Conservation (phyloP, 202 grass and related monocot species). For the Tripidium arundinaceum region DNA sequence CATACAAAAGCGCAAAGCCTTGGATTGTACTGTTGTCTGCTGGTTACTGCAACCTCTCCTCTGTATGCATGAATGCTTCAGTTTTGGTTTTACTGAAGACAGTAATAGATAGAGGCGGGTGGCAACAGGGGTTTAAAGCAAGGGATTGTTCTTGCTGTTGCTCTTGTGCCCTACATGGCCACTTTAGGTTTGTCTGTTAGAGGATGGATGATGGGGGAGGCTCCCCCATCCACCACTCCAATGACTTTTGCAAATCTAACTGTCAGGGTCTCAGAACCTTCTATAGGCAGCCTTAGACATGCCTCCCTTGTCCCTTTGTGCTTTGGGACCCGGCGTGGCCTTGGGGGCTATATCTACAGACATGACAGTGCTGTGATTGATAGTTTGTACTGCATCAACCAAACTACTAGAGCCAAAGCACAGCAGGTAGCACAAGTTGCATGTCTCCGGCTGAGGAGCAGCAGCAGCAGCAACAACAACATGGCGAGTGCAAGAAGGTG, state of each 20-base stretch:
- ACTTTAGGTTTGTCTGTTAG: constrained; percentile 38
- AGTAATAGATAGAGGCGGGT: constrained; percentile 22
- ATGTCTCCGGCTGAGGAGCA: constrained; percentile 41
- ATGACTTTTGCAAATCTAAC: constrained; percentile 46
- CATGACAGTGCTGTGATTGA: constrained; percentile 31
- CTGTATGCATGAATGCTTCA: neutral
- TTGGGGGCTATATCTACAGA: constrained; percentile 48
- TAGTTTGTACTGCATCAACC: constrained; percentile 22
- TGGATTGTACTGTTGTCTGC: constrained; percentile 22
- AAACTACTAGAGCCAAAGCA: neutral
- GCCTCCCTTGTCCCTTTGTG: neutral
- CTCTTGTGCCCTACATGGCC: constrained; percentile 39
- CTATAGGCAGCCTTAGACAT: constrained; percentile 56
- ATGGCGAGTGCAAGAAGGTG: constrained; percentile 32
- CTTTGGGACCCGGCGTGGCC: constrained; percentile 39
- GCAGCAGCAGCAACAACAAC: neutral
- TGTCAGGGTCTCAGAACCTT: constrained; percentile 60
- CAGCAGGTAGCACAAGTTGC: constrained; percentile 14
- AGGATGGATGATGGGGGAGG: neutral
- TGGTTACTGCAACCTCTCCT: constrained; percentile 18
- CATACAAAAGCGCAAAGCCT: constrained; percentile 35
- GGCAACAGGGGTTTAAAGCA: constrained; percentile 39
- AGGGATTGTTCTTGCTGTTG: constrained; percentile 36
- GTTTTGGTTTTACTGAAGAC: constrained; percentile 27
- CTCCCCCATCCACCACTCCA: neutral